Evolutionary conservation across 2,329 filamentous ascomycete genomes (phyloP).

Genomic region (Hypoxylon sp.): DNA sequence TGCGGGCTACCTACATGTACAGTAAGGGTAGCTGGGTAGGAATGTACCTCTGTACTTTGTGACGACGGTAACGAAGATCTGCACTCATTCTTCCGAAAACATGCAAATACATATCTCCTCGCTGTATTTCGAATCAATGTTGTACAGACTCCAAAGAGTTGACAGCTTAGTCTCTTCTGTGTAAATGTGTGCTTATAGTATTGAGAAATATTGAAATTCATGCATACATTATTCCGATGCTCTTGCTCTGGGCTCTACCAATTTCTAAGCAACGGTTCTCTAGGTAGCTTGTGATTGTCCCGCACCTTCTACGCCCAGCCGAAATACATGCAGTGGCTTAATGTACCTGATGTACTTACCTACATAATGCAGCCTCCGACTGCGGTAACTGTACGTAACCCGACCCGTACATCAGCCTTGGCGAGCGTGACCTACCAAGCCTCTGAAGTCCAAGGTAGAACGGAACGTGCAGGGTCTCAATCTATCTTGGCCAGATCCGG

Average conservation of each 20-base stretch:
- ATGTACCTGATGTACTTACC: slow-evolving; percentile 3
- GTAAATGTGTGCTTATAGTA: neutral
- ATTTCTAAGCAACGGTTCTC: neutral
- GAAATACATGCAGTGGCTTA: slow-evolving; percentile 1
- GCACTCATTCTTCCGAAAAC: slow-evolving; percentile 15
- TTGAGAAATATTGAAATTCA: slow-evolving; percentile 8
- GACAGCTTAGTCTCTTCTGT: slow-evolving; percentile 1
- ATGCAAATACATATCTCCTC: slow-evolving; percentile 3
- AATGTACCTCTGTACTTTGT: slow-evolving; percentile 25
- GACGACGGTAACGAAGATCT: slow-evolving; percentile 26
- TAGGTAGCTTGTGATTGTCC: neutral
- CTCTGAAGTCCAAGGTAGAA: slow-evolving; percentile 6
- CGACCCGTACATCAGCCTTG: slow-evolving; percentile 16
- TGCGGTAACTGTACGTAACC: slow-evolving; percentile 11
- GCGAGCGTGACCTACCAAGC: slow-evolving; percentile 6
- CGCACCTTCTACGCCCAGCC: neutral
- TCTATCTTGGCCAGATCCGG: slow-evolving; percentile 31
- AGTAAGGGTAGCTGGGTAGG: neutral
- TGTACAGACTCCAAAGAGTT: slow-evolving; percentile 7
- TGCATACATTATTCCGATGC: slow-evolving; percentile 1
- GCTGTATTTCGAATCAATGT: slow-evolving; percentile 11
- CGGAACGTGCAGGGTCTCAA: slow-evolving; percentile 16
- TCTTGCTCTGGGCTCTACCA: neutral
- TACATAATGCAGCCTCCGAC: slow-evolving; percentile 3
- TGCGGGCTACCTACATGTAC: neutral